Percentiles rank a stretch among this genome's conserved stretches.
Conservation (phyloP, 495 filamentous ascomycete genomes). For the Elaphomyces granulatus region DNA sequence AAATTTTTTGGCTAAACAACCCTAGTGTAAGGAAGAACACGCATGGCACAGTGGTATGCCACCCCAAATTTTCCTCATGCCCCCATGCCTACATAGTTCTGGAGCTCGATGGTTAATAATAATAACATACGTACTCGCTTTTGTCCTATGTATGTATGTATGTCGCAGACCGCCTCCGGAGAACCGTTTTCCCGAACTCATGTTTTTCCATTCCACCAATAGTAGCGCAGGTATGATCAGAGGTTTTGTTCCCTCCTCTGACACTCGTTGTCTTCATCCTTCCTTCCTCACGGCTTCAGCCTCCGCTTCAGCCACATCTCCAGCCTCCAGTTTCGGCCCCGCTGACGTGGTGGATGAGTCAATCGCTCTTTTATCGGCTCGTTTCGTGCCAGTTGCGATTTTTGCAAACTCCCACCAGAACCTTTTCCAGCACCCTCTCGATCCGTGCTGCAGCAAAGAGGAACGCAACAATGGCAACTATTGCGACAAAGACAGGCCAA, state of each 20-base stretch:
- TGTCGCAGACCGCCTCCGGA: background rate
- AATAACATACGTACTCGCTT: no score
- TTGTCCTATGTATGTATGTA: no score
- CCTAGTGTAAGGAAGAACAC: no score
- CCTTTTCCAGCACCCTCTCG: conserved; percentile 12
- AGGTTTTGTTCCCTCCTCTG: conserved; percentile 1
- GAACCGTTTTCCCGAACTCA: background rate
- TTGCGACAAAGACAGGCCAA: conserved; percentile 72
- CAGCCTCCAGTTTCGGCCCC: background rate
- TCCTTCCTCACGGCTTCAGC: conserved; percentile 3
- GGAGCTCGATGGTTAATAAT: no score
- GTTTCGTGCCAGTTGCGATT: conserved; percentile 11
- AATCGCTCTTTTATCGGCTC: conserved; percentile 25
- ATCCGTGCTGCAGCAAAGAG: conserved; percentile 12
- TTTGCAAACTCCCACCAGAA: conserved; percentile 7
- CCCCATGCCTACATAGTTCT: no score
- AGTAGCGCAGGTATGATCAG: background rate
- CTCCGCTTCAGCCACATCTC: conserved; percentile 1
- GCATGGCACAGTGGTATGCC: no score
- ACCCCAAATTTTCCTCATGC: no score
- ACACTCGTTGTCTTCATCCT: background rate
- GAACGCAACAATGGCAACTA: conserved; percentile 42
- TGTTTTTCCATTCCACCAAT: background rate
- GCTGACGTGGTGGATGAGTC: conserved; percentile 30
- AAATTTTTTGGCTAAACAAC: no score